These are phyloP conservation scores for Galerina marginata DNA, from an alignment of 768 basidiomycete species.

Conservation along the genomic window DNA sequence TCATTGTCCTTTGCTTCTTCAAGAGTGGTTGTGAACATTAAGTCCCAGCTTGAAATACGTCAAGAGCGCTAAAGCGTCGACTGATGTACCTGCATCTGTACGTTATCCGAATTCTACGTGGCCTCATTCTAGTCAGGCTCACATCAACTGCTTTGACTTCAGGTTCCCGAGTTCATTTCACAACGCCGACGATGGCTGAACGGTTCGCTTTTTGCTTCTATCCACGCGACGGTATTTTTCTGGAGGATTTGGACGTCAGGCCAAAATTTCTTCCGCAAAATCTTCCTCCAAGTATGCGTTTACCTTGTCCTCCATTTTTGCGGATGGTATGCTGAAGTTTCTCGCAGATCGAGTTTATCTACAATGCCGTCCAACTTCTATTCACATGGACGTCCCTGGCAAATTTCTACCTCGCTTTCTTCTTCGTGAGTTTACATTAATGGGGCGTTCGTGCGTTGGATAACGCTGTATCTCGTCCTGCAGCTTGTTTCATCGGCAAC, in stretches of 20 bases:
- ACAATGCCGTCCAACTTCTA: conserved; percentile 86
- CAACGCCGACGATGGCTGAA: conserved; percentile 90
- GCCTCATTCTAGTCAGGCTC: conserved; percentile 6
- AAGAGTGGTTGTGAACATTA: conserved; percentile 8
- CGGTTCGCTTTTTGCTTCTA: conserved; percentile 90
- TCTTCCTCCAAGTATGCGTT: conserved; percentile 62
- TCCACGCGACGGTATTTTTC: conserved; percentile 91
- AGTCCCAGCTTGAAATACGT: conserved; percentile 76
- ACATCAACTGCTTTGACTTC: conserved; percentile 11
- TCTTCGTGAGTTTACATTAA: conserved; percentile 67
- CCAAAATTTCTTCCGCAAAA: conserved; percentile 87
- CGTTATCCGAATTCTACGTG: conserved; percentile 20
- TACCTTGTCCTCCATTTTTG: background rate
- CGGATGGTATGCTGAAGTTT: background rate
- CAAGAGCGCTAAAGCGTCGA: conserved; percentile 92
- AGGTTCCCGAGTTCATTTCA: conserved; percentile 93
- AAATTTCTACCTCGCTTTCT: conserved; percentile 94
- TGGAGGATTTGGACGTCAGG: conserved; percentile 90
- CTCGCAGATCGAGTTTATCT: conserved; percentile 83
- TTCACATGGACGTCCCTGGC: conserved; percentile 96
- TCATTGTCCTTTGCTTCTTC: conserved; percentile 18
- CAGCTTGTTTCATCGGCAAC: conserved; percentile 87
- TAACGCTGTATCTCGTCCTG: background rate
- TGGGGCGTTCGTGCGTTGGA: background rate
- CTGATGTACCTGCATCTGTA: conserved; percentile 90